Evolutionary conservation across 164 flowering plant species (phyloP).

Genomic region (Santalum album): DNA sequence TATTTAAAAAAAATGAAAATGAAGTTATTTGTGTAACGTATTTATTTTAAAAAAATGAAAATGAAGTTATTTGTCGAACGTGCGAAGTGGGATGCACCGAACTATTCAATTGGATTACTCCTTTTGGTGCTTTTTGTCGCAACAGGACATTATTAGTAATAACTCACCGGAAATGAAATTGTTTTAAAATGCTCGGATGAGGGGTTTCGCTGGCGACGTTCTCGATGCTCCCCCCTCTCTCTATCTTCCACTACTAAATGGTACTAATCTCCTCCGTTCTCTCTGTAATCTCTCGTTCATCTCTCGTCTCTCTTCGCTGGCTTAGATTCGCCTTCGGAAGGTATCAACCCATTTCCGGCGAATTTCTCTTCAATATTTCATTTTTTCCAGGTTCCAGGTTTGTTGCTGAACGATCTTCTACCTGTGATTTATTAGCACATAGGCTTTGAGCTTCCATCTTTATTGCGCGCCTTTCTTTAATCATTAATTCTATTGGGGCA

Average conservation of each 20-base stretch:
- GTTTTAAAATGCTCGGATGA: not conserved
- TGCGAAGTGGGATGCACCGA: too few relatives aligned
- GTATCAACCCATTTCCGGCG: not conserved
- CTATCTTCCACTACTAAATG: constrained; percentile 6
- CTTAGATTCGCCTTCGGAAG: not conserved
- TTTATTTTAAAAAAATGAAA: too few relatives aligned
- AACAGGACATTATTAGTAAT: too few relatives aligned
- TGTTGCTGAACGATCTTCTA: not conserved
- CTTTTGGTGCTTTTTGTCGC: too few relatives aligned
- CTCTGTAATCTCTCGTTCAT: not conserved
- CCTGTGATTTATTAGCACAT: not conserved
- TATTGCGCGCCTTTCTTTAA: too few relatives aligned
- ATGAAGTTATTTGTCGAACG: too few relatives aligned
- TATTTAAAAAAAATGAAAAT: too few relatives aligned
- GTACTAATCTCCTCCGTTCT: too few relatives aligned
- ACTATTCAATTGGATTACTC: too few relatives aligned
- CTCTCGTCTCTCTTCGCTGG: not conserved
- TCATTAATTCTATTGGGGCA: too few relatives aligned
- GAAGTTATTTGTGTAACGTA: too few relatives aligned
- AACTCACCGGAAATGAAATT: constrained; percentile 12
- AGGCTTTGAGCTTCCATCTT: not conserved
- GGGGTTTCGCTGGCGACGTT: constrained; percentile 11
- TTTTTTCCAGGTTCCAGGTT: not conserved
- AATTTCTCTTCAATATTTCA: not conserved
- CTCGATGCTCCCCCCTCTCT: constrained; percentile 17